Base-by-base conservation (phyloP, 2,329 filamentous ascomycete genomes). In the Aaosphaeria arxii region DNA sequence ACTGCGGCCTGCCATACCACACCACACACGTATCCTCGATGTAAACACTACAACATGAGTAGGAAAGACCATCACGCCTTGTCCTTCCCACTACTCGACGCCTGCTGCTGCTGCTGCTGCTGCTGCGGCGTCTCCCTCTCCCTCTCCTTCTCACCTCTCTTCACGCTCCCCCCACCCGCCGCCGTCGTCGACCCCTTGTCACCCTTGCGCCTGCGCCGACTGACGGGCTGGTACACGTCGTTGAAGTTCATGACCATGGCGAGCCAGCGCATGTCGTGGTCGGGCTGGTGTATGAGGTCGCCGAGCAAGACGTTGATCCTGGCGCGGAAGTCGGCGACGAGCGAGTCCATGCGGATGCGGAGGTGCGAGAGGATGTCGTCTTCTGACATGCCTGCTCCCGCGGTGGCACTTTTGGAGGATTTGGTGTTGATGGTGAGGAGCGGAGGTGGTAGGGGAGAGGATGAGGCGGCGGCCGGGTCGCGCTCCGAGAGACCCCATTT, bases 171-270 rank as follows among this genome's bases (percentile, higher is more conserved):
- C 4, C 39, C 17, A 7, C 39, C 24, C 24, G 7, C 24, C 39
- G 17, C 39, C 24, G 13, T 2, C 13, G 13, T 13, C 33, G 33
- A 24, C 33, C 33, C 33, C 33, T 36, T n/a, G 9, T 36, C 60
- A 4, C 51, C 52, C 42, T 66, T 62, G 9, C 33, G 33, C 49
- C 79, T 73, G 72, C 85, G 84, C 67, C 85, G 81, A 61, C 85
- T 79, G 40, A 85, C 82, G 11, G 89, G 88, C 71, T 89, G 83
- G 71, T 97, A 97, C 29, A 95, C 88, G 67, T 97, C 92, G 71
- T 99, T 99, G 72, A 97, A 99, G 73, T 97, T 99, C 90, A 99
- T 97, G 38, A 94, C 89, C 42, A 97, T 91, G 36, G 90, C 94
- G 56, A 99, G 74, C 77, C 97, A 97, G 46, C 92, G 81, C 85